These are phyloP conservation scores for Phytopythium mirpurense DNA, from an alignment of 352 stramenopile genomes.

Conservation along the genomic window DNA sequence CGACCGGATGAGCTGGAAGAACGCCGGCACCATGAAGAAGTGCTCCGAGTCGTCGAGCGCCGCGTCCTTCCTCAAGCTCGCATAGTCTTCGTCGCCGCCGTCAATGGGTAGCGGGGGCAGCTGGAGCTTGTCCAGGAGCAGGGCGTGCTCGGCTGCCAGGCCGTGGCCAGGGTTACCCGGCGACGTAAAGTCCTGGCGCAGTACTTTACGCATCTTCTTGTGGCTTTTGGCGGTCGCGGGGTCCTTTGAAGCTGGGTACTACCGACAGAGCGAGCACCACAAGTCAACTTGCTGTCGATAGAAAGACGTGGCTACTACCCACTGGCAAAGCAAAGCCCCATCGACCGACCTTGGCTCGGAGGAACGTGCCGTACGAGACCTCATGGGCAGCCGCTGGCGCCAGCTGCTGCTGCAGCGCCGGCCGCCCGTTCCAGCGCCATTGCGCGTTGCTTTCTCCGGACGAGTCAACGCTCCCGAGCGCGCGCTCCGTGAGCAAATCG, in stretches of 20 bases:
- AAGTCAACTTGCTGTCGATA: too few relatives aligned
- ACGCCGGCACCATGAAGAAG: slow-evolving; percentile 64
- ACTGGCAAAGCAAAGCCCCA: neutral
- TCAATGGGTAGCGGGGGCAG: slow-evolving; percentile 21
- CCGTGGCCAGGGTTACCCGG: slow-evolving; percentile 40
- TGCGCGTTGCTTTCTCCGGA: slow-evolving; percentile 12
- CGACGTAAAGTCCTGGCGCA: slow-evolving; percentile 61
- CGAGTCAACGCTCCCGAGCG: slow-evolving; percentile 22
- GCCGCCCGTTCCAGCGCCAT: slow-evolving; percentile 47
- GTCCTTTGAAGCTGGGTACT: slow-evolving; percentile 59
- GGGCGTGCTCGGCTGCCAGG: slow-evolving; percentile 31
- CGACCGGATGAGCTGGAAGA: slow-evolving; percentile 51
- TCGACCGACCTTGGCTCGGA: slow-evolving; percentile 42
- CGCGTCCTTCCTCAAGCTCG: slow-evolving; percentile 11
- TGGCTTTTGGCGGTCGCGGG: slow-evolving; percentile 36
- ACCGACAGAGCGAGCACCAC: too few relatives aligned
- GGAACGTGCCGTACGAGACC: slow-evolving; percentile 58
- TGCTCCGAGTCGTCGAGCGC: slow-evolving; percentile 39
- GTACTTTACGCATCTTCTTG: slow-evolving; percentile 55
- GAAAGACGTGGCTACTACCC: too few relatives aligned
- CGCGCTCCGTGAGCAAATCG: slow-evolving; percentile 62
- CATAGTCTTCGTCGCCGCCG: slow-evolving; percentile 4
- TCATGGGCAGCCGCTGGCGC: slow-evolving; percentile 4
- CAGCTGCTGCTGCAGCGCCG: slow-evolving; percentile 8
- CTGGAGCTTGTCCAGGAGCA: slow-evolving; percentile 41